phyloP scores from a whole-genome alignment of 1,284 basidiomycete species.

The Rhodofomes roseus region DNA sequence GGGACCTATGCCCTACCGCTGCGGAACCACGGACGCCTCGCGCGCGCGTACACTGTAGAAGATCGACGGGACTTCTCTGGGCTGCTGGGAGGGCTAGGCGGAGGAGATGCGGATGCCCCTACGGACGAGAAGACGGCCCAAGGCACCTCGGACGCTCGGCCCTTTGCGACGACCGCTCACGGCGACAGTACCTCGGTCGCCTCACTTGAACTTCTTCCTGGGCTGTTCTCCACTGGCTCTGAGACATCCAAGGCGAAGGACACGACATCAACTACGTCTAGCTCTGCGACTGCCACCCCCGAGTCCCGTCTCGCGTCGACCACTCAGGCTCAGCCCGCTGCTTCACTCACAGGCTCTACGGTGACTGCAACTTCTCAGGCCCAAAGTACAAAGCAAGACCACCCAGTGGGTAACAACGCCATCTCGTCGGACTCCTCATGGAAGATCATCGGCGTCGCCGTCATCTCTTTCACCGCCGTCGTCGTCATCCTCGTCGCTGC shows the following conservation, averaged over 20 bases:
- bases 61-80: not conserved
- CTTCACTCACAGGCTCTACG: not conserved
- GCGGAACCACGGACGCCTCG: not conserved
- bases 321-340: not conserved
- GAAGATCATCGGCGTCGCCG: slow-evolving; percentile 63
- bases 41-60: not conserved
- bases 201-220: not conserved
- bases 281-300: not conserved
- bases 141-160: not conserved
- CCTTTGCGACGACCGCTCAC: not conserved
- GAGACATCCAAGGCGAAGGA: slow-evolving; percentile 1
- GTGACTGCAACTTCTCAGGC: not conserved
- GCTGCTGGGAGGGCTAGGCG: not conserved
- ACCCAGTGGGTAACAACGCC: not conserved
- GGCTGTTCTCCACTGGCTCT: not conserved
- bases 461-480: slow-evolving; percentile 55
- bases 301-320: not conserved
- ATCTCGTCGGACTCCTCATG: slow-evolving; percentile 30
- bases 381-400: not conserved
- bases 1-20: not conserved
- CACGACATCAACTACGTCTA: not conserved
- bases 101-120: not conserved
- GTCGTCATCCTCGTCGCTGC: slow-evolving; percentile 48
- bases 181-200: slow-evolving; percentile 3
- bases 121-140: not conserved